Percentiles rank a stretch among this genome's conserved stretches.
These are phyloP conservation scores for Nakazawaea pomicola DNA, from an alignment of 805 yeast species.

Conservation along the genomic window DNA sequence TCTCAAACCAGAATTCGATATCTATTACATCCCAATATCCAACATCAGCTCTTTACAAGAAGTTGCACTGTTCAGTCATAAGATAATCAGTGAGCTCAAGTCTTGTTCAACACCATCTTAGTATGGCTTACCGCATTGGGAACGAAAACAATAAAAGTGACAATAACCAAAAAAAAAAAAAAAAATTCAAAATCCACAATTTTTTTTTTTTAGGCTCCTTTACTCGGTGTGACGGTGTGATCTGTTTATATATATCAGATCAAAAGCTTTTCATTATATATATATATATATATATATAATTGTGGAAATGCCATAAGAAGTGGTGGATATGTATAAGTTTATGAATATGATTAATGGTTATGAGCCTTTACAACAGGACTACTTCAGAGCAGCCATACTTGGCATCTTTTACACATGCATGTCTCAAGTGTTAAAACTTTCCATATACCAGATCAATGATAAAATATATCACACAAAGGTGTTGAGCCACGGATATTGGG, in stretches of 20 bases:
- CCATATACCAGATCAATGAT: not conserved
- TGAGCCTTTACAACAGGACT: not conserved
- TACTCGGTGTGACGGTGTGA: too few species aligned
- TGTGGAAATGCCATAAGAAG: not conserved
- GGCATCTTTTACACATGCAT: slow-evolving; percentile 1
- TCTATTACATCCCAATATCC: slow-evolving; percentile 8
- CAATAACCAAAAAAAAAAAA: too few species aligned
- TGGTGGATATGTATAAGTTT: not conserved
- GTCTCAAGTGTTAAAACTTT: slow-evolving; percentile 1
- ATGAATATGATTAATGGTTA: not conserved
- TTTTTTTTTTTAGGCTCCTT: too few species aligned
- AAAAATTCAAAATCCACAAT: too few species aligned
- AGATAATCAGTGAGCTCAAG: slow-evolving; percentile 1
- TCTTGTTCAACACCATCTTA: too few species aligned
- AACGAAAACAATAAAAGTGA: too few species aligned
- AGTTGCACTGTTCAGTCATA: slow-evolving; percentile 6
- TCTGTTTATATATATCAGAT: too few species aligned
- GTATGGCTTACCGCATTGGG: too few species aligned
- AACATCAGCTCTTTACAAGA: slow-evolving; percentile 8
- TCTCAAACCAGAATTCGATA: slow-evolving; percentile 9
- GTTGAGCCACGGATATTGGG: slow-evolving; percentile 7
- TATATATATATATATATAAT: too few species aligned
- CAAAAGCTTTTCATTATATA: too few species aligned
- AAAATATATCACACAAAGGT: not conserved
- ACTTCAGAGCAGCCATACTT: not conserved